Conservation (phyloP, 768 basidiomycete species). For the Gymnopilus dilepis region DNA sequence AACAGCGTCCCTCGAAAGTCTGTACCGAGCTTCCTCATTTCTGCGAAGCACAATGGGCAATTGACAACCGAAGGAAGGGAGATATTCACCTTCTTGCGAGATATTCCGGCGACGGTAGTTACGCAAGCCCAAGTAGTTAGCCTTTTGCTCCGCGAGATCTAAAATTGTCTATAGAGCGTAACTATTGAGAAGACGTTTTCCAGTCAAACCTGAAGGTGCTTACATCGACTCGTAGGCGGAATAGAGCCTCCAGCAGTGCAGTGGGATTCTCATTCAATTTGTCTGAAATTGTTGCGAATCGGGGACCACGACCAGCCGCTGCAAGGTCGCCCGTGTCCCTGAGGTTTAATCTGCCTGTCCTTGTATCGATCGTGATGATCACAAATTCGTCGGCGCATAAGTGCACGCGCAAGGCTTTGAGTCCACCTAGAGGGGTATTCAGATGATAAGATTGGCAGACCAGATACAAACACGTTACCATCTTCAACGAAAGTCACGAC, state of each 20-base stretch:
- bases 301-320: slow-evolving; percentile 72
- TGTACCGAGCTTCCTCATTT: slow-evolving; percentile 73
- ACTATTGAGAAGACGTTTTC: neutral
- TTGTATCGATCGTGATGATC: slow-evolving; percentile 75
- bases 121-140: slow-evolving; percentile 82
- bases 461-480: slow-evolving; percentile 42
- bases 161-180: slow-evolving; percentile 67
- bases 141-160: slow-evolving; percentile 84
- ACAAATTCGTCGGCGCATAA: slow-evolving; percentile 81
- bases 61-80: neutral
- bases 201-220: slow-evolving; percentile 27
- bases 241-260: slow-evolving; percentile 59
- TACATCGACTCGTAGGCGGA: slow-evolving; percentile 67
- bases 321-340: slow-evolving; percentile 84
- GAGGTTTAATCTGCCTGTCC: slow-evolving; percentile 80
- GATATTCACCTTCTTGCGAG: slow-evolving; percentile 57
- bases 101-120: slow-evolving; percentile 75
- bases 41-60: slow-evolving; percentile 40
- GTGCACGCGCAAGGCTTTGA: slow-evolving; percentile 66
- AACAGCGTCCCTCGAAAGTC: slow-evolving; percentile 67
- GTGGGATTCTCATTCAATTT: slow-evolving; percentile 74
- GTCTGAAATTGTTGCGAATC: slow-evolving; percentile 62
- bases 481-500: slow-evolving; percentile 60
- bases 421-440: slow-evolving; percentile 44
- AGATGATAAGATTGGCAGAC: neutral